Conservation (phyloP, 2,329 filamentous ascomycete genomes). For the Escovopsis weberi region DNA sequence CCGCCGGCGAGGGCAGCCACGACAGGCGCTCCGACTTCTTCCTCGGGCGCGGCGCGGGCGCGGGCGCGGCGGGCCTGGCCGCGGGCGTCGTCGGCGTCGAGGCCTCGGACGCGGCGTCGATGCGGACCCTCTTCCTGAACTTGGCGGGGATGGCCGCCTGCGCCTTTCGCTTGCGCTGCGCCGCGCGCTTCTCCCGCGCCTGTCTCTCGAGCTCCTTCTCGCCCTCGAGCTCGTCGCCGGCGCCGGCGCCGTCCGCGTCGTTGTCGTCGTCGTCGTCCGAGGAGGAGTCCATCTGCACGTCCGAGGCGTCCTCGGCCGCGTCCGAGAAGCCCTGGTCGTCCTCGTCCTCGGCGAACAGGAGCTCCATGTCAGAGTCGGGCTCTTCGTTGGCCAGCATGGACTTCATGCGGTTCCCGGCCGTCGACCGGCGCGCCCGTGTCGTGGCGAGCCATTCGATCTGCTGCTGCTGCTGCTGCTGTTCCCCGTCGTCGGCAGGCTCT, state of each 20-base stretch:
- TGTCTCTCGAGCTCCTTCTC: constrained; percentile 75
- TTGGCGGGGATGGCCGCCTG: constrained; percentile 58
- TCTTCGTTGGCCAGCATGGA: constrained; percentile 62
- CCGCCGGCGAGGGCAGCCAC: constrained; percentile 40
- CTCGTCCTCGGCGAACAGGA: constrained; percentile 62
- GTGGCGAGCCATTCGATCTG: constrained; percentile 57
- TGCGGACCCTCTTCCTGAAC: constrained; percentile 63
- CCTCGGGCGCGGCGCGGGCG: constrained; percentile 35
- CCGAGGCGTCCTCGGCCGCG: constrained; percentile 50
- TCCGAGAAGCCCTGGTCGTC: constrained; percentile 58
- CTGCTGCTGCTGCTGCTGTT: constrained; percentile 13
- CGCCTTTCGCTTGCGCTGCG: constrained; percentile 65
- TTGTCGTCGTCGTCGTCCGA: constrained; percentile 41
- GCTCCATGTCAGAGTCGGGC: constrained; percentile 52
- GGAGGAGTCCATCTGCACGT: constrained; percentile 76
- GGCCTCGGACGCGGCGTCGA: constrained; percentile 31
- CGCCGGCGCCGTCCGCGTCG: constrained; percentile 45
- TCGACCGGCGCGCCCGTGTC: constrained; percentile 59
- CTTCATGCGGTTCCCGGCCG: constrained; percentile 73
- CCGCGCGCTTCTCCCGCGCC: constrained; percentile 51
- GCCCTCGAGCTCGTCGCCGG: constrained; percentile 59
- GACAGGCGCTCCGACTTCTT: constrained; percentile 46
- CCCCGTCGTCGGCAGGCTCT: constrained; percentile 1
- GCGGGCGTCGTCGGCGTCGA: constrained; percentile 9
- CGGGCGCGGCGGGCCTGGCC: constrained; percentile 10